Conservation (phyloP, 306 rosid genomes). For the Lablab purpureus region DNA sequence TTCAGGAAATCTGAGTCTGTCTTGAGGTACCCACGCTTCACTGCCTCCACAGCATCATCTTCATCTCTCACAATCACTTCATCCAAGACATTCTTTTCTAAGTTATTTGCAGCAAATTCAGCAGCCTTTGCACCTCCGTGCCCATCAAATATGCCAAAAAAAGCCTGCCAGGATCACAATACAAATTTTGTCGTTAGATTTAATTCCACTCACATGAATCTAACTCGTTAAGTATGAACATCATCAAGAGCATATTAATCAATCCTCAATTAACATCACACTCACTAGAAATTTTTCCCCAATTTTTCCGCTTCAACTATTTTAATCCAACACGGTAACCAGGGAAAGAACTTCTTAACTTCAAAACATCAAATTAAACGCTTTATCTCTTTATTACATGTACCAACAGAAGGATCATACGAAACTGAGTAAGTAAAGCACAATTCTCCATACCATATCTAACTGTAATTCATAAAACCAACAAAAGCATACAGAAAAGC, state of each 20-base stretch:
- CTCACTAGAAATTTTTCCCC: not conserved
- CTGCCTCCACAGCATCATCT: conserved; percentile 65
- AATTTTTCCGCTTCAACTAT: conserved; percentile 16
- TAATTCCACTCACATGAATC: conserved; percentile 7
- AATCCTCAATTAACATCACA: conserved; percentile 24
- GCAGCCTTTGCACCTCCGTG: conserved; percentile 95
- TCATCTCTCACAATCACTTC: conserved; percentile 63
- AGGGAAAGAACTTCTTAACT: conserved; percentile 25
- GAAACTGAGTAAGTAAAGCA: not conserved
- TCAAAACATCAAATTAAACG: not conserved
- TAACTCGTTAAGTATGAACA: not conserved
- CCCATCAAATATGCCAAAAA: conserved; percentile 94
- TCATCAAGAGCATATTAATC: conserved; percentile 7
- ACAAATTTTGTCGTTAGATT: conserved; percentile 34
- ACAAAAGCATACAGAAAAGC: conserved; percentile 19
- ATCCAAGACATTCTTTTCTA: conserved; percentile 71
- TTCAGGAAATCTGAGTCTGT: conserved; percentile 84
- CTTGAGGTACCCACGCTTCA: conserved; percentile 81
- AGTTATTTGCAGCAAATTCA: conserved; percentile 78
- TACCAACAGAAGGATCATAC: conserved; percentile 11
- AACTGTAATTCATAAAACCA: not conserved
- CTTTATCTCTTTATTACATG: not conserved
- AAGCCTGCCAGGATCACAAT: conserved; percentile 65
- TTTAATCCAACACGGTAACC: not conserved
- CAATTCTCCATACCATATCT: not conserved